Evolutionary conservation across 1,284 basidiomycete genomes (phyloP).

Genomic region (Flammula alnicola): DNA sequence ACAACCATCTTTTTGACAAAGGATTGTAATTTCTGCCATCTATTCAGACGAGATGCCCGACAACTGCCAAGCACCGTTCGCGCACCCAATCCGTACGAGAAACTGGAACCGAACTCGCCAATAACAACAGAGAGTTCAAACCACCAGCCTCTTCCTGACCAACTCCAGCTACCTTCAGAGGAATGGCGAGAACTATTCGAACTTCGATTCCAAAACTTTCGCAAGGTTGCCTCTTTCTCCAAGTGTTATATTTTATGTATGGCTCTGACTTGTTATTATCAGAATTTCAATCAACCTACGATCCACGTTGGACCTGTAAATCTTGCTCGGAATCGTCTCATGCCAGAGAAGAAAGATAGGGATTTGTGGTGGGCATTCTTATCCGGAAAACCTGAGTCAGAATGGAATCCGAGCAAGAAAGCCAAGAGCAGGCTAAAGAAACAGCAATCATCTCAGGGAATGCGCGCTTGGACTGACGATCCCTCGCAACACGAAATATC

Average conservation of each 20-base stretch:
- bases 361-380: constrained; percentile 82
- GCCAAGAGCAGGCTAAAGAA: constrained; percentile 37
- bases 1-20: constrained; percentile 9
- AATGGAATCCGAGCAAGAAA: constrained; percentile 64
- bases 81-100: constrained; percentile 69
- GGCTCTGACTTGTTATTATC: constrained; percentile 4
- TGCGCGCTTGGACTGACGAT: constrained; percentile 43
- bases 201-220: constrained; percentile 64
- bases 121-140: constrained; percentile 22
- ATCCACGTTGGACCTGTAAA: constrained; percentile 46
- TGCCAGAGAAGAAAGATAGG: constrained; percentile 72
- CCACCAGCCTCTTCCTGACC: constrained; percentile 17
- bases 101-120: constrained; percentile 27
- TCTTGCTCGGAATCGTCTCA: constrained; percentile 36
- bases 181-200: constrained; percentile 67
- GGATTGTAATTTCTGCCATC: constrained; percentile 4
- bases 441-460: constrained; percentile 30
- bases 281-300: constrained; percentile 72
- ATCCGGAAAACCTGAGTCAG: constrained; percentile 64
- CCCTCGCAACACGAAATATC: constrained; percentile 14
- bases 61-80: constrained; percentile 63
- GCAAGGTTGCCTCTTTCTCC: constrained; percentile 48
- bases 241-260: background rate
- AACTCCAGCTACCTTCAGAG: constrained; percentile 56
- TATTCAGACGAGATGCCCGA: constrained; percentile 65